phyloP scores from a whole-genome alignment of 2,329 filamentous ascomycete species.

The Fusarium kyushuense region DNA sequence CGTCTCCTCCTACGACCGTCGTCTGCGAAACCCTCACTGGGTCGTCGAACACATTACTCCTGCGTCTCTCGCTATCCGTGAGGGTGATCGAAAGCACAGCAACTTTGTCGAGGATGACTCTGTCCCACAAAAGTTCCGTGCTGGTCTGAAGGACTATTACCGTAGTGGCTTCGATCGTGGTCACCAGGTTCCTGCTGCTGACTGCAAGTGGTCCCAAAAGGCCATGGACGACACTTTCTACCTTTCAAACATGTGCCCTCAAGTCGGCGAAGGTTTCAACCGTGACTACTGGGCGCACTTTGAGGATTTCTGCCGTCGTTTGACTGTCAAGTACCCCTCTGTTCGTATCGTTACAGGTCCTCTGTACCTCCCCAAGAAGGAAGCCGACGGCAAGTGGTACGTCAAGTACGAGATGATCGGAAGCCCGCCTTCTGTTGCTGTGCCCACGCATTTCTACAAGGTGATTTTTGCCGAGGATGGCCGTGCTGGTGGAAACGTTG shows the following conservation, averaged over 20 bases:
- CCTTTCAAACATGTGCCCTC: slow-evolving; percentile 96
- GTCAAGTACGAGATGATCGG: slow-evolving; percentile 97
- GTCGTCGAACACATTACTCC: slow-evolving; percentile 97
- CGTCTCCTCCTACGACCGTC: slow-evolving; percentile 89
- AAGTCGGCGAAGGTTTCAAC: slow-evolving; percentile 98
- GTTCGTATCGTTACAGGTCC: slow-evolving; percentile 95
- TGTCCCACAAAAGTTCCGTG: slow-evolving; percentile 89
- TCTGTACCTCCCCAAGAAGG: slow-evolving; percentile 88
- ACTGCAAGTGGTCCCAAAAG: slow-evolving; percentile 93
- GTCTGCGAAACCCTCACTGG: slow-evolving; percentile 92
- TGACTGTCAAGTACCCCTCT: slow-evolving; percentile 83
- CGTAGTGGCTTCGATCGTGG: slow-evolving; percentile 95
- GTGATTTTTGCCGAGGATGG: slow-evolving; percentile 96
- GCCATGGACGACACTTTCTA: slow-evolving; percentile 97
- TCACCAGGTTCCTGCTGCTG: slow-evolving; percentile 96
- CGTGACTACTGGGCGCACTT: slow-evolving; percentile 99
- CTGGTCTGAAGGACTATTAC: slow-evolving; percentile 92
- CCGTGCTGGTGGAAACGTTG: slow-evolving; percentile 76
- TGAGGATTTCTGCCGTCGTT: slow-evolving; percentile 92
- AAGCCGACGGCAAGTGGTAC: slow-evolving; percentile 89
- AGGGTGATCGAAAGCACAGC: slow-evolving; percentile 87
- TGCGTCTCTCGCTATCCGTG: slow-evolving; percentile 77
- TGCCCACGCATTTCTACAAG: slow-evolving; percentile 99
- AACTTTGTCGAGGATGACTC: slow-evolving; percentile 82
- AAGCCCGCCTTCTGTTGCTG: slow-evolving; percentile 90